phyloP scores from a whole-genome alignment of 83 land plant species.

The Thuja plicata region DNA sequence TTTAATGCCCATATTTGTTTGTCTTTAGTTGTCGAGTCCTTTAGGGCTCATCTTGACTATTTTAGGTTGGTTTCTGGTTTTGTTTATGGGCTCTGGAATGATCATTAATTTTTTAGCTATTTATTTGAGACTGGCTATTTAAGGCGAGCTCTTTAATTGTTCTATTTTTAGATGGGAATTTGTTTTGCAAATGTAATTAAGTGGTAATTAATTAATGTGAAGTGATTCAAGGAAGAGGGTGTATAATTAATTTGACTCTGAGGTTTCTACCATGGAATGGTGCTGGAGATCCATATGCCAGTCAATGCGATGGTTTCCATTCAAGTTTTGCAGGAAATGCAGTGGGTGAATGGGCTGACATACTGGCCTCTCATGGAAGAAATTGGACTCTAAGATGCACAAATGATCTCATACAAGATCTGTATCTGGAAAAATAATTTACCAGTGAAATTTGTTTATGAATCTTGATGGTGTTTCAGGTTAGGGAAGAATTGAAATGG shows the following conservation, averaged over 20 bases:
- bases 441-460: neutral
- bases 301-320: constrained; percentile 21
- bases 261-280: constrained; percentile 20
- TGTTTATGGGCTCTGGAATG: no score
- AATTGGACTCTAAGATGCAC: no score
- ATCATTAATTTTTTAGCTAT: neutral
- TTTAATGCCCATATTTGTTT: no score
- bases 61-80: neutral
- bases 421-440: neutral
- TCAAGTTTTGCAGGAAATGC: neutral
- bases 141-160: neutral
- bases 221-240: constrained; percentile 22
- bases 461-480: constrained; percentile 11
- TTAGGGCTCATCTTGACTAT: neutral
- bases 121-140: neutral
- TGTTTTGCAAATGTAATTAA: no score
- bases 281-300: constrained; percentile 10
- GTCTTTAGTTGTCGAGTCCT: neutral
- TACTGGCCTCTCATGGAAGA: no score
- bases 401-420: no score
- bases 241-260: constrained; percentile 14
- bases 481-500: constrained; percentile 27
- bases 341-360: neutral
- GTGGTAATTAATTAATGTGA: neutral
- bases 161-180: no score